Evolutionary conservation across 768 basidiomycete species (phyloP).

Genomic region (Paxillus rubicundulus): DNA sequence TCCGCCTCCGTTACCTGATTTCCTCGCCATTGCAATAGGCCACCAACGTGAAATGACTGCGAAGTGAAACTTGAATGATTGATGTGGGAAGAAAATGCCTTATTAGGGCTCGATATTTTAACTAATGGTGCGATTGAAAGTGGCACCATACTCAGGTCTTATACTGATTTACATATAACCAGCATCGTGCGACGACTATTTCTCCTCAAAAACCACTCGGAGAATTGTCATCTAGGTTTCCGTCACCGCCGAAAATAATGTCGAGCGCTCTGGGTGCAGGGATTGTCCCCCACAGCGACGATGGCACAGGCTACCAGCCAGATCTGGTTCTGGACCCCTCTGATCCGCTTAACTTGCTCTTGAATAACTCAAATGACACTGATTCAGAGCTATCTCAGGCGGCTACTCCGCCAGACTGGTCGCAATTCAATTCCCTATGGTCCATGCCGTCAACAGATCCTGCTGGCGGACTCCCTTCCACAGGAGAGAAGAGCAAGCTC

Average conservation of each 20-base stretch:
- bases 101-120: constrained; percentile 1
- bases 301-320: constrained; percentile 4
- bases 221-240: not conserved
- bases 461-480: not conserved
- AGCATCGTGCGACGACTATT: not conserved
- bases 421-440: constrained; percentile 52
- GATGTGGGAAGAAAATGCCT: constrained; percentile 26
- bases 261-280: constrained; percentile 11
- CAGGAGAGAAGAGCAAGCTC: constrained; percentile 31
- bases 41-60: not conserved
- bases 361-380: constrained; percentile 41
- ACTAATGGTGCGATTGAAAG: constrained; percentile 24
- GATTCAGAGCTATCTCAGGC: constrained; percentile 31
- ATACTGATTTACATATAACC: not conserved
- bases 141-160: constrained; percentile 21
- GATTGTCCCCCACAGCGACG: not conserved
- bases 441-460: constrained; percentile 13
- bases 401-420: constrained; percentile 49
- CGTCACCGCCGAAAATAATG: constrained; percentile 16
- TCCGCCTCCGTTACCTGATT: constrained; percentile 1
- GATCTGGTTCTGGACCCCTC: constrained; percentile 52
- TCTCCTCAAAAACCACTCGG: not conserved
- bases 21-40: constrained; percentile 13
- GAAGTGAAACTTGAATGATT: not conserved
- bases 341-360: constrained; percentile 58